Evolutionary conservation across 192 early-diverging fungal species (phyloP), one percentile per base, ranked within the genome.

Genomic region (Cladochytrium replicatum): DNA sequence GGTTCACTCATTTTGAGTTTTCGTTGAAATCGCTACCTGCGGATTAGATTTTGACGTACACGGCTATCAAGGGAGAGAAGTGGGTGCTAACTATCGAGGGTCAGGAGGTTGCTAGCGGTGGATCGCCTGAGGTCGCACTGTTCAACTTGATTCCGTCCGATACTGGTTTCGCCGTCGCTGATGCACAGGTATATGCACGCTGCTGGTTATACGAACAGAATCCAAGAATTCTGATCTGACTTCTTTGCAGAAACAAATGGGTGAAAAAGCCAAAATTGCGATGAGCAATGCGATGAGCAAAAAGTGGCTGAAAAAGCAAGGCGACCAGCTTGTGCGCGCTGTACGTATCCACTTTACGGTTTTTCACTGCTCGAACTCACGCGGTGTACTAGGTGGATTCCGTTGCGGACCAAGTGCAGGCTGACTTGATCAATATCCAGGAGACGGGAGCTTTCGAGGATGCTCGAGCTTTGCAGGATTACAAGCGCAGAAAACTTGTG

Each of bases 221-320:
- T 37, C 13, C 13, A 22, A 29, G 55, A 25, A 31, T 28, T 48
- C 6, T 22, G 9, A 25, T 50, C 29, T 41, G 38, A 19, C 15
- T 8, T 23, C 45, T 46, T 17, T 25, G 9, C 8, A 30, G 2
- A 13, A 57, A n/a, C 37, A 8, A 2, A 19, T 38, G 15, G 23
- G 37, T 43, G n/a, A 24, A 27, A 17, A 21, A 39, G 88, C 86
- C 57, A 88, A 83, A 61, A 84, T 96, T 61, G 96, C 93, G 25
- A 89, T 92, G 67, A 91, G 90, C 43, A 84, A 85, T 61, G 92
- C 92, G 19, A 84, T 99, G 68, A 89, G 90, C 65, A 90, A 94
- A 77, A 97, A 94, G 72, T 99, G 96, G 96, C 82, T 99, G 66
- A 81, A 79, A 46, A 95, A 96, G 66, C 74, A 46, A 7, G 54